Conservation (phyloP, 192 early-diverging fungal species). For the Globomyces pollinis-pini region DNA sequence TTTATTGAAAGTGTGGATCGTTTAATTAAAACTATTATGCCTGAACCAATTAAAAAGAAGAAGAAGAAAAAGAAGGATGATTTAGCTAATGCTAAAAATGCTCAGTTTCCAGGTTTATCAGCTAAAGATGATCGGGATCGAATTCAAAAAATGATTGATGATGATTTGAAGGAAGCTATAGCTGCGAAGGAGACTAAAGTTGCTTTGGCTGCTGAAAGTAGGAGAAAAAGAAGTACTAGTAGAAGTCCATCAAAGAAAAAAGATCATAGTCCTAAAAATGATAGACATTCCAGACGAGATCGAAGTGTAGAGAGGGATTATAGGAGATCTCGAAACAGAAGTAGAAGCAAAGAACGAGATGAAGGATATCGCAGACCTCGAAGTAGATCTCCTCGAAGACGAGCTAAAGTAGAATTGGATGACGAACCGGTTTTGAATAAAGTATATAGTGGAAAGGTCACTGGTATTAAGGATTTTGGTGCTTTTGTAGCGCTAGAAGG, state of each 20-base stretch:
- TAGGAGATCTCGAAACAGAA: conserved; percentile 11
- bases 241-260: background rate
- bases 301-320: conserved; percentile 15
- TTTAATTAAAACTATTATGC: conserved; percentile 76
- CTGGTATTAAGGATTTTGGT: conserved; percentile 87
- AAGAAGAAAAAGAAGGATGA: conserved; percentile 25
- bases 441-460: conserved; percentile 79
- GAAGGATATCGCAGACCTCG: conserved; percentile 10
- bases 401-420: conserved; percentile 38
- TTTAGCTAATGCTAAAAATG: conserved; percentile 11
- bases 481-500: conserved; percentile 85
- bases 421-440: conserved; percentile 82
- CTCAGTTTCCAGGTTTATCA: conserved; percentile 71
- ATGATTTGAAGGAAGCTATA: conserved; percentile 39
- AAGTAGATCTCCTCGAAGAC: conserved; percentile 12
- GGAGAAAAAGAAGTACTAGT: background rate
- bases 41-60: conserved; percentile 21
- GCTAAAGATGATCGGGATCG: conserved; percentile 33
- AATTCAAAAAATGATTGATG: conserved; percentile 23
- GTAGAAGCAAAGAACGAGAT: conserved; percentile 3
- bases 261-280: background rate
- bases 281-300: conserved; percentile 20
- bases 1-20: conserved; percentile 81
- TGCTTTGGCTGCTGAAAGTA: conserved; percentile 8
- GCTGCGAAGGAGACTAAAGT: conserved; percentile 26